Base-by-base conservation (phyloP, 768 basidiomycete genomes). In the Nidularia sp. region DNA sequence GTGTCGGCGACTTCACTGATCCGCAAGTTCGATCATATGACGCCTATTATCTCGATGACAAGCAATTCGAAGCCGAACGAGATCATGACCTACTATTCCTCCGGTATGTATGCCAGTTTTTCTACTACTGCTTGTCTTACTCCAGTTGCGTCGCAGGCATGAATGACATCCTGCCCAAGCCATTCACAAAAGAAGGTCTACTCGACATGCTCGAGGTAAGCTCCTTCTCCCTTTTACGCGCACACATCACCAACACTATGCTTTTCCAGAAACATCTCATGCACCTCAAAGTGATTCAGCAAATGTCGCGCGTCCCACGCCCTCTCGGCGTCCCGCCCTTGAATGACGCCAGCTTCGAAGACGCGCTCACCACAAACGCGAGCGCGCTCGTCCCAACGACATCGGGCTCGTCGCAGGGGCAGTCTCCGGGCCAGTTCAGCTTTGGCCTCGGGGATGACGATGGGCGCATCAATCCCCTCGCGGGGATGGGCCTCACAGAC, bases 11-110 rank as follows among this genome's bases (percentile, higher is more conserved):
- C 96, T 35, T 92, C 86, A 52, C 68, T 98, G 60, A 97, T 98
- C 59, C 80, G 96, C 13, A 91, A 94, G 70, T 98, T 98, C 64
- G 94, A 98, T 71, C 84, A 85, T 53, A 88, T 86, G 74, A 97
- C 95, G 41, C 96, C 96, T 4, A 98, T 98, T 66, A 97, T 98
- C 57, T 96, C 93, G 22, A 98, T 98, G 96, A 98, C 95, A 49
- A 88, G 85, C 62, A 96, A 94, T 67, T 92, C 90, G 50, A 89
- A 92, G 60, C 93, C 94, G 29, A 87, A 88, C 69, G 90, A 96
- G 67, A 88, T 96, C 55, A 85, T 95, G 83, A 90, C 86, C 6
- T 96, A 95, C 63, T 89, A 88, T 66, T 85, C 86, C 31, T 86
- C 85, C 41, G 89, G 81, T 76, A 36, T 39, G 74, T 54, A 18